Conservation (phyloP, 768 basidiomycete genomes). For the Dacryopinax primogenitus region DNA sequence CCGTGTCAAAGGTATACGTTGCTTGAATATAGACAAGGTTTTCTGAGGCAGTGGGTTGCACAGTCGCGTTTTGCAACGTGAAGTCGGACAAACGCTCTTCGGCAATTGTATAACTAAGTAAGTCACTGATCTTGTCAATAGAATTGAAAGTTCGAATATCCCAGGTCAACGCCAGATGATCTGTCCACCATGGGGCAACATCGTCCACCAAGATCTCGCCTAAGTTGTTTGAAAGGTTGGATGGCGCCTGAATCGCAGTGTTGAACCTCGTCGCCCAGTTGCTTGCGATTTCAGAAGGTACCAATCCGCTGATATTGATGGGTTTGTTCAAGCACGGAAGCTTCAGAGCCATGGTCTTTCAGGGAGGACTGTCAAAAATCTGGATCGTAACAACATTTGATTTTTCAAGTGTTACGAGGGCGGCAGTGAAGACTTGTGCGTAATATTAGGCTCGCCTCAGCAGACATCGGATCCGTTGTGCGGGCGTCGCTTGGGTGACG, state of each 20-base stretch:
- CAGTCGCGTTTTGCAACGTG: background rate
- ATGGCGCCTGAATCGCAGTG: background rate
- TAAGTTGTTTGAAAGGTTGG: background rate
- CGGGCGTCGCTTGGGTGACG: too few relatives aligned
- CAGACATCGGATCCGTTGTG: too few relatives aligned
- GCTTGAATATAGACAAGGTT: background rate
- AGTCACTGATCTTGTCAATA: background rate
- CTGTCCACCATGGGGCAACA: background rate
- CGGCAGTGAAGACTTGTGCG: too few relatives aligned
- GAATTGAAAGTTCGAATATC: background rate
- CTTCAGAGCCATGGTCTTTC: background rate
- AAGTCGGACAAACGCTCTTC: background rate
- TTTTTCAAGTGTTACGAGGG: too few relatives aligned
- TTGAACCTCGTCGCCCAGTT: background rate
- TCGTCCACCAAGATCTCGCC: background rate
- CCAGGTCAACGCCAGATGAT: background rate
- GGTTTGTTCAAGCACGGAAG: background rate
- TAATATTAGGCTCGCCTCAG: too few relatives aligned
- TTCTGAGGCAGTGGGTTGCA: background rate
- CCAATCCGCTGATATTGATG: background rate
- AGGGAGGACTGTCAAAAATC: too few relatives aligned
- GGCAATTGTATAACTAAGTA: background rate
- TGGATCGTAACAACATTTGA: too few relatives aligned
- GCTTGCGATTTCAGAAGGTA: background rate
- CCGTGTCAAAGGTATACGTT: background rate